These are phyloP conservation scores for Suillus discolor DNA, from an alignment of 768 basidiomycete genomes.

Conservation along the genomic window DNA sequence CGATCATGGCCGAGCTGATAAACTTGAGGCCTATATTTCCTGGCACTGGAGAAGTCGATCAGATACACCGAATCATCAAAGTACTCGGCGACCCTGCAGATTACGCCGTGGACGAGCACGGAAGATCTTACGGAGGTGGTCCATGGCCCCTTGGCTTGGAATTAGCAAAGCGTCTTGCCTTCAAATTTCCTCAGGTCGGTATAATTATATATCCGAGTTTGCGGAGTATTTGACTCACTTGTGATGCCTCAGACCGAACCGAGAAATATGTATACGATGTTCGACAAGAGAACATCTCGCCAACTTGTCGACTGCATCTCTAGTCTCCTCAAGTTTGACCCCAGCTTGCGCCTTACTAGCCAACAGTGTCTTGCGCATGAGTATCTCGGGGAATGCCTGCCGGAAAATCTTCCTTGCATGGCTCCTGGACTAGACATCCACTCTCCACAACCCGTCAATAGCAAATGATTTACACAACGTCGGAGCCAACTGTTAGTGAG, in stretches of 20 bases:
- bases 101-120: slow-evolving; percentile 74
- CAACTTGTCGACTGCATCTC: slow-evolving; percentile 89
- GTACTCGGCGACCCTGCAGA: slow-evolving; percentile 89
- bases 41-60: slow-evolving; percentile 89
- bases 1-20: slow-evolving; percentile 96
- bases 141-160: slow-evolving; percentile 83
- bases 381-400: slow-evolving; percentile 81
- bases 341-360: slow-evolving; percentile 82
- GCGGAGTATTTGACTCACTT: slow-evolving; percentile 6
- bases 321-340: slow-evolving; percentile 91
- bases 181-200: slow-evolving; percentile 85
- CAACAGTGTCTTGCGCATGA: slow-evolving; percentile 84
- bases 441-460: neutral
- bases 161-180: slow-evolving; percentile 85
- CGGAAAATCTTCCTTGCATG: slow-evolving; percentile 63
- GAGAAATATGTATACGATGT: slow-evolving; percentile 69
- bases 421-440: slow-evolving; percentile 38
- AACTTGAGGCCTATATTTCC: slow-evolving; percentile 96
- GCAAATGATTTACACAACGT: neutral
- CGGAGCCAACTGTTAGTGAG: neutral
- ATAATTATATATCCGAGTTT: slow-evolving; percentile 10
- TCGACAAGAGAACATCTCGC: slow-evolving; percentile 74
- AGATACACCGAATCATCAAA: slow-evolving; percentile 87
- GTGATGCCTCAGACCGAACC: slow-evolving; percentile 56
- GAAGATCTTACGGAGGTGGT: slow-evolving; percentile 80